phyloP scores from a whole-genome alignment of 768 basidiomycete species.

The Phlebiopsis flavidoalba region DNA sequence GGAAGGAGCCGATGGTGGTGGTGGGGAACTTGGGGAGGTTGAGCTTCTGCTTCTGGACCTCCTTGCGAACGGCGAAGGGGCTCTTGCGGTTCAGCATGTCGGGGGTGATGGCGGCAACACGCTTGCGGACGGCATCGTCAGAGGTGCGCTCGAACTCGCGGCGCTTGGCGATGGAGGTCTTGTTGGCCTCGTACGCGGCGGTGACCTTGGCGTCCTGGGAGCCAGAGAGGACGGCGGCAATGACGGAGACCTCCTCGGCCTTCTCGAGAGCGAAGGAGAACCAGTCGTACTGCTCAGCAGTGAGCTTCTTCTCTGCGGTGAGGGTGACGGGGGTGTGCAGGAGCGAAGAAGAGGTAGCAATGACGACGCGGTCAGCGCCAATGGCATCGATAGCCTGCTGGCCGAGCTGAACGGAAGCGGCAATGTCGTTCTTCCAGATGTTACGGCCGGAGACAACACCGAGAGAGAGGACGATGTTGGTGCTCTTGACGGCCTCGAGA shows the following conservation, averaged over 20 bases:
- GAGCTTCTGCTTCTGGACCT: constrained; percentile 83
- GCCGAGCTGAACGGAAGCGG: constrained; percentile 71
- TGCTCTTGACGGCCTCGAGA: constrained; percentile 77
- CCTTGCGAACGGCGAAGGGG: constrained; percentile 82
- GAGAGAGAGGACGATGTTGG: constrained; percentile 78
- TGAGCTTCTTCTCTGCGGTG: constrained; percentile 87
- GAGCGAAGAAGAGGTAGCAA: constrained; percentile 96
- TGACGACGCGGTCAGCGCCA: constrained; percentile 83
- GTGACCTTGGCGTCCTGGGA: constrained; percentile 72
- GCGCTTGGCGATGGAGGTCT: constrained; percentile 84
- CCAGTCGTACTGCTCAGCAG: constrained; percentile 90
- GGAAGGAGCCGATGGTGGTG: constrained; percentile 98
- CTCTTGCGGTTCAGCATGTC: constrained; percentile 85
- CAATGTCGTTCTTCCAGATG: constrained; percentile 98
- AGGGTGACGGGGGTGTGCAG: constrained; percentile 98
- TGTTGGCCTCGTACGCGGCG: constrained; percentile 83
- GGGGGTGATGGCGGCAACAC: constrained; percentile 86
- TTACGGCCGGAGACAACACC: constrained; percentile 97
- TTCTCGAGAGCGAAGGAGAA: constrained; percentile 98
- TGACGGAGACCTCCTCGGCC: constrained; percentile 80
- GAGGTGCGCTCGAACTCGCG: constrained; percentile 92
- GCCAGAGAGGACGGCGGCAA: constrained; percentile 82
- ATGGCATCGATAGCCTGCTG: constrained; percentile 83
- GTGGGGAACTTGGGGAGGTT: constrained; percentile 96
- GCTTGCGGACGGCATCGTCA: constrained; percentile 92